These are phyloP conservation scores for Cotoneaster glaucophyllus DNA, from an alignment of 306 rosid genomes.

Conservation along the genomic window DNA sequence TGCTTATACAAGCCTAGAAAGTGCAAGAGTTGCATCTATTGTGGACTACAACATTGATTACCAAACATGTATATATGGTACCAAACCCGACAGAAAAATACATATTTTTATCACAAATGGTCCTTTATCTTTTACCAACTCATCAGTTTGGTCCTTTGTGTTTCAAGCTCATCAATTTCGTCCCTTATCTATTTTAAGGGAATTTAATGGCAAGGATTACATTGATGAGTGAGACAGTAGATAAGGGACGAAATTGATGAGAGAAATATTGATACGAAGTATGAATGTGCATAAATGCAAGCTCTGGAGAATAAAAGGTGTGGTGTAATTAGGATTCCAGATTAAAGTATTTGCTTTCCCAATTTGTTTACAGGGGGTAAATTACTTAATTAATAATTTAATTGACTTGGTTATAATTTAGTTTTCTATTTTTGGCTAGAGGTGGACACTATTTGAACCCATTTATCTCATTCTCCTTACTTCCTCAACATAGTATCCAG, in stretches of 20 bases:
- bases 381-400: background rate
- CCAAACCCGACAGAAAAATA: background rate
- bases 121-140: too few species aligned
- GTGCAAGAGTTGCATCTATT: too few species aligned
- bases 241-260: too few species aligned
- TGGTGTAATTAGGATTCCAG: background rate
- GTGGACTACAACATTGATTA: background rate
- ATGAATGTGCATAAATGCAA: background rate
- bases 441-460: background rate
- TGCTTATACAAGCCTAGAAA: background rate
- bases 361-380: background rate
- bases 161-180: too few species aligned
- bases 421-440: background rate
- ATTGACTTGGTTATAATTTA: background rate
- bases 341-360: background rate
- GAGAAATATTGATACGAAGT: background rate
- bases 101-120: too few species aligned
- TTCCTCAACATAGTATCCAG: too few species aligned
- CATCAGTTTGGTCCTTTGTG: too few species aligned
- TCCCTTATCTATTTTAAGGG: too few species aligned
- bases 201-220: too few species aligned
- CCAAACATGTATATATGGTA: background rate
- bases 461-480: background rate
- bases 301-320: background rate
- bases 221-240: too few species aligned